Conservation (phyloP, 345 rosid genomes). For the Moricandia arvensis region DNA sequence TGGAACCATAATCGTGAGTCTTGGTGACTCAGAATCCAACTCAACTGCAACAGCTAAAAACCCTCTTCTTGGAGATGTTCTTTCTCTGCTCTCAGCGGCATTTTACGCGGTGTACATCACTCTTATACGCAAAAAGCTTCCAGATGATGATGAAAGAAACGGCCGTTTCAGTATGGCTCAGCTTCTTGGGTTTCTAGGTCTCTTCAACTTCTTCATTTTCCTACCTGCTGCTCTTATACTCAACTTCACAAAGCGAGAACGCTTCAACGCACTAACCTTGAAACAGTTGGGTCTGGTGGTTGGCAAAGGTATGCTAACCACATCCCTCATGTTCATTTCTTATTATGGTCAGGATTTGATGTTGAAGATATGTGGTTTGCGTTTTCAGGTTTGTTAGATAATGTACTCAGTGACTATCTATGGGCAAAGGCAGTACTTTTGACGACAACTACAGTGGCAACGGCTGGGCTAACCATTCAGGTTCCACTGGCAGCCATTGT, state of each 20-base stretch:
- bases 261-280: slow-evolving; percentile 55
- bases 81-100: slow-evolving; percentile 76
- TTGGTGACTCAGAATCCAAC: slow-evolving; percentile 66
- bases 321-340: background rate
- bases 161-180: slow-evolving; percentile 85
- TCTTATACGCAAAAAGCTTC: slow-evolving; percentile 77
- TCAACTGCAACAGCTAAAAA: slow-evolving; percentile 50
- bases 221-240: slow-evolving; percentile 76
- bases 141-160: slow-evolving; percentile 76
- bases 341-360: background rate
- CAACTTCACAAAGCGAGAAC: slow-evolving; percentile 67
- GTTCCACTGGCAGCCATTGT: slow-evolving; percentile 94
- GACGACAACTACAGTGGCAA: slow-evolving; percentile 97
- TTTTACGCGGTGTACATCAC: slow-evolving; percentile 81
- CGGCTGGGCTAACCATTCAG: slow-evolving; percentile 92
- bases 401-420: slow-evolving; percentile 87
- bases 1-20: slow-evolving; percentile 83
- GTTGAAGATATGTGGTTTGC: background rate
- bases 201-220: slow-evolving; percentile 76
- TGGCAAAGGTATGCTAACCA: slow-evolving; percentile 67
- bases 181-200: slow-evolving; percentile 86
- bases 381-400: slow-evolving; percentile 76
- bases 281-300: slow-evolving; percentile 76
- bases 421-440: slow-evolving; percentile 97
- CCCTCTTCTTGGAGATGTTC: slow-evolving; percentile 77